A percentile compares a stretch with the other conserved stretches of the same genome.
Conservation (phyloP, 768 basidiomycete species). For the Amylocystis lapponica region DNA sequence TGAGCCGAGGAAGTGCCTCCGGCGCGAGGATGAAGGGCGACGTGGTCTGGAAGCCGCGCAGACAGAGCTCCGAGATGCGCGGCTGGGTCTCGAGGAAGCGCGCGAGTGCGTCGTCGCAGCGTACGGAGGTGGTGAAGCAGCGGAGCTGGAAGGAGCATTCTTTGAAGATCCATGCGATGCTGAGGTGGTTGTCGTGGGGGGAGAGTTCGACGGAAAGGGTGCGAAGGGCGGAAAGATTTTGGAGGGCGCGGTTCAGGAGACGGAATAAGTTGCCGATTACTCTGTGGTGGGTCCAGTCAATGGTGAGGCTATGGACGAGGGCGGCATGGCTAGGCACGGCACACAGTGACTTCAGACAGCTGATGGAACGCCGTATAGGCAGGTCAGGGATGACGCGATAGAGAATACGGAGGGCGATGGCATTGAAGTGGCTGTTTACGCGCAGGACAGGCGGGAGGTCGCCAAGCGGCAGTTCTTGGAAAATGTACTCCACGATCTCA, state of each 20-base stretch:
- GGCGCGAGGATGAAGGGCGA: constrained; percentile 29
- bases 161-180: constrained; percentile 45
- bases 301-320: constrained; percentile 41
- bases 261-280: constrained; percentile 45
- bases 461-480: constrained; percentile 18
- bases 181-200: constrained; percentile 23
- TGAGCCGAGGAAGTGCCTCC: constrained; percentile 41
- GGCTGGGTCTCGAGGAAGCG: constrained; percentile 47
- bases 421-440: constrained; percentile 22
- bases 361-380: constrained; percentile 24
- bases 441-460: constrained; percentile 24
- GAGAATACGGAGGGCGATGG: constrained; percentile 26
- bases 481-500: constrained; percentile 31
- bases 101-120: constrained; percentile 43
- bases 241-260: constrained; percentile 42
- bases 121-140: constrained; percentile 50
- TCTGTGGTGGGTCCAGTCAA: constrained; percentile 33
- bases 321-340: constrained; percentile 22
- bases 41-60: constrained; percentile 45
- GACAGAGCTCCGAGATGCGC: constrained; percentile 44
- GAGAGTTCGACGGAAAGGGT: constrained; percentile 48
- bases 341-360: constrained; percentile 37
- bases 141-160: constrained; percentile 39
- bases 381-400: constrained; percentile 34
- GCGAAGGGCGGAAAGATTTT: constrained; percentile 31